phyloP scores from a whole-genome alignment of 2,329 filamentous ascomycete genomes.

The Aspergillus flavus region DNA sequence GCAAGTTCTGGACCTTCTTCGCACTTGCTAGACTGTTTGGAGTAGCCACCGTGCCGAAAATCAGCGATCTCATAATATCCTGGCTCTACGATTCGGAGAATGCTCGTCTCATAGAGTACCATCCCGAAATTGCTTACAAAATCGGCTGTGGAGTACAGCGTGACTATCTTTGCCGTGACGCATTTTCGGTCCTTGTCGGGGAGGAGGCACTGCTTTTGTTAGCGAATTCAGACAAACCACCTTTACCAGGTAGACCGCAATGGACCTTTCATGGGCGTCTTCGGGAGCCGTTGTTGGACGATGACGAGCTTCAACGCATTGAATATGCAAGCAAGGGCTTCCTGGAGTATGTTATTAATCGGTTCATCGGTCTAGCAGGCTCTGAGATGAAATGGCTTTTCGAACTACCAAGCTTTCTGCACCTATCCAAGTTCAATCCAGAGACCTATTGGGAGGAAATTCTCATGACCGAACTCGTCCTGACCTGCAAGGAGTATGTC shows the following conservation, averaged over 20 bases:
- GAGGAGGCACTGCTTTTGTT: conserved; percentile 59
- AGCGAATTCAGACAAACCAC: conserved; percentile 18
- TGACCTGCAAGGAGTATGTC: conserved; percentile 34
- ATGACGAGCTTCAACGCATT: conserved; percentile 59
- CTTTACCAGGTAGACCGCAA: conserved; percentile 6
- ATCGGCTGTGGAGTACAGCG: conserved; percentile 53
- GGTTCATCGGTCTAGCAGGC: conserved; percentile 37
- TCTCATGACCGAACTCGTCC: conserved; percentile 23
- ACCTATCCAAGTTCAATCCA: conserved; percentile 27
- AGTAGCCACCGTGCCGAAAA: conserved; percentile 30
- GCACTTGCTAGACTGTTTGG: conserved; percentile 64
- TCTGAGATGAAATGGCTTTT: conserved; percentile 44
- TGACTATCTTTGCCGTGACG: conserved; percentile 38
- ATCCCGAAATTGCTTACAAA: conserved; percentile 63
- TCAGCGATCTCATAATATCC: conserved; percentile 53
- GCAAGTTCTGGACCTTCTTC: conserved; percentile 68
- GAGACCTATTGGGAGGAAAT: conserved; percentile 15
- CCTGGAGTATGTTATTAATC: conserved; percentile 48
- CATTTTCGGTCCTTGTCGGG: conserved; percentile 65
- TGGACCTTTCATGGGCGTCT: conserved; percentile 51
- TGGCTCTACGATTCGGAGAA: conserved; percentile 64
- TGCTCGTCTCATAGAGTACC: conserved; percentile 61
- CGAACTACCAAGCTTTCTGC: conserved; percentile 31
- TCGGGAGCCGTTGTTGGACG: conserved; percentile 50
- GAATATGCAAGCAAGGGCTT: conserved; percentile 62